Evolutionary conservation across 768 basidiomycete genomes (phyloP), one percentile per base, ranked within the genome.

Genomic region (Collybia nuda): DNA sequence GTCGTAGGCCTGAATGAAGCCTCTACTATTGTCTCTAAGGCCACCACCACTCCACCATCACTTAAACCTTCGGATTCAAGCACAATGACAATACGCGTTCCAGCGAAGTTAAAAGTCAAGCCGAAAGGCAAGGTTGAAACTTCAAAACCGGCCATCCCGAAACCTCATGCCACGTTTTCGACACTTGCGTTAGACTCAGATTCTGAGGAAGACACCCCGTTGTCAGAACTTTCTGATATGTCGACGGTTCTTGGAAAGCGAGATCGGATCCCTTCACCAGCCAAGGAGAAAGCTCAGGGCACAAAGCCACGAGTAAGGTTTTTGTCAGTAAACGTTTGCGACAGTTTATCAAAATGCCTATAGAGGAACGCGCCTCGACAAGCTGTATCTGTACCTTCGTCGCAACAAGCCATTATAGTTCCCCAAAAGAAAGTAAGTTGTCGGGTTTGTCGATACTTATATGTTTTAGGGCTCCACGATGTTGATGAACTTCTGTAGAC

Each of bases 131-230:
- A 35, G 26, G 29, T 28, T 12, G 14, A 44, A 28, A 44, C 17
- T 41, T 23, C 11, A 32, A 23, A 9, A 17, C 39, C 40, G 18
- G 11, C 26, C 24, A 42, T 19, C 19, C 5, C 43, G n/a, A 45
- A 39, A 24, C 15, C 38, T 29, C 22, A 21, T 12, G 40, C 28
- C 15, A 24, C 37, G 9, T 40, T 53, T 40, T 52, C 53, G 32
- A 55, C 46, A 9, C 50, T 57, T 11, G 46, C 28, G 28, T 26
- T 28, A 14, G 36, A 37, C 11, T 23, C 23, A 8, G 51, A 45
- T 6, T 55, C 53, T 2, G 56, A 59, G 19, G 51, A 59, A n/a
- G 58, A 59, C 14, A 44, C 44, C 24, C 56, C 51, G 8, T 52
- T 57, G 24, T 59, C 56, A 12, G 53, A 57, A 19, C n/a, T 39